Percentiles rank a stretch among this genome's conserved stretches.
These are phyloP conservation scores for Solanum aculeatissimum DNA, from an alignment of 305 asterid species.

Conservation along the genomic window DNA sequence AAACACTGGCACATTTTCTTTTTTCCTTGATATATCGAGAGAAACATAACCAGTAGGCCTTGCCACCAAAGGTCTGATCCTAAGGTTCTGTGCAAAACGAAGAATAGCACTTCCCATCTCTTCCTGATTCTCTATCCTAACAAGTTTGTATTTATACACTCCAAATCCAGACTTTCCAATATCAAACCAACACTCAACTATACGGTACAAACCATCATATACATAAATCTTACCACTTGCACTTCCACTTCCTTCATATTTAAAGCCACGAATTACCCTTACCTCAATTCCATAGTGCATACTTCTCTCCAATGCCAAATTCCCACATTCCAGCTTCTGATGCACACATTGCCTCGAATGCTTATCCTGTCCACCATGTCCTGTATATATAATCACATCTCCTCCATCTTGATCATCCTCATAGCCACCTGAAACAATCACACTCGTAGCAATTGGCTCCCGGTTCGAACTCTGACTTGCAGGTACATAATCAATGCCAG, in stretches of 20 bases:
- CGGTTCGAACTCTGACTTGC: slow-evolving; percentile 67
- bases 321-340: slow-evolving; percentile 81
- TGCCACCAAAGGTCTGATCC: slow-evolving; percentile 34
- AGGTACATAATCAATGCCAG: slow-evolving; percentile 79
- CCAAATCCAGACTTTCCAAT: slow-evolving; percentile 85
- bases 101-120: slow-evolving; percentile 71
- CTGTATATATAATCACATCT: slow-evolving; percentile 73
- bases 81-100: slow-evolving; percentile 50
- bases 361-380: slow-evolving; percentile 96
- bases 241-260: slow-evolving; percentile 60
- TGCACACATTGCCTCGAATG: slow-evolving; percentile 42
- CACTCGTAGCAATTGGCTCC: slow-evolving; percentile 90
- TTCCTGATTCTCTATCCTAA: slow-evolving; percentile 58
- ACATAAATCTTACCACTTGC: slow-evolving; percentile 73
- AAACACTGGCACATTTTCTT: slow-evolving; percentile 56
- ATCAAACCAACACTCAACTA: slow-evolving; percentile 72
- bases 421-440: slow-evolving; percentile 85
- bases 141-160: slow-evolving; percentile 69
- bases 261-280: slow-evolving; percentile 82
- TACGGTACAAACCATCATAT: slow-evolving; percentile 76
- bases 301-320: slow-evolving; percentile 86
- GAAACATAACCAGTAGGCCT: slow-evolving; percentile 59
- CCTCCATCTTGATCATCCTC: slow-evolving; percentile 84
- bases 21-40: slow-evolving; percentile 59
- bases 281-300: slow-evolving; percentile 82